phyloP scores from a whole-genome alignment of 2,329 filamentous ascomycete species.

The Colletotrichum eleusines region DNA sequence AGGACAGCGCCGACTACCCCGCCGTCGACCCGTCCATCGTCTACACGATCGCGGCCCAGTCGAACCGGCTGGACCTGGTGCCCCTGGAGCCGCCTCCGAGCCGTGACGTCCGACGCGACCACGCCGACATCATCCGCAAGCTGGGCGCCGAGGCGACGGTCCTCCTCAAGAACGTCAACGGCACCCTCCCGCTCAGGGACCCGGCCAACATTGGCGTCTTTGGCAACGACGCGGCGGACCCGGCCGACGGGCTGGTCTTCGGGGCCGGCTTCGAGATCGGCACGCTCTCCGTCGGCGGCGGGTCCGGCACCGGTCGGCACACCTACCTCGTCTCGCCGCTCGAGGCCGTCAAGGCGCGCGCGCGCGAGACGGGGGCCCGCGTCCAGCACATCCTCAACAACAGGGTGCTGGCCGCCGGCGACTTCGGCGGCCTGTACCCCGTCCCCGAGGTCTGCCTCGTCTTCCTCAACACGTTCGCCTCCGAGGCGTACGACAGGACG shows the following conservation, averaged over 20 bases:
- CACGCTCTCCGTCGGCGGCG: slow-evolving; percentile 76
- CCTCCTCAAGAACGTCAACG: slow-evolving; percentile 73
- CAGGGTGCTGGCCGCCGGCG: slow-evolving; percentile 55
- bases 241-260: slow-evolving; percentile 25
- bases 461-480: slow-evolving; percentile 75
- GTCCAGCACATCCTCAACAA: slow-evolving; percentile 64
- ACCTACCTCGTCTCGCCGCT: slow-evolving; percentile 75
- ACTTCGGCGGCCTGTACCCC: slow-evolving; percentile 65
- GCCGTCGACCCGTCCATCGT: slow-evolving; percentile 43
- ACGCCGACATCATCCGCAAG: slow-evolving; percentile 71
- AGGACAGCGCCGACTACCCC: slow-evolving; percentile 62
- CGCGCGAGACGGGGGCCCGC: slow-evolving; percentile 62
- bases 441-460: slow-evolving; percentile 75
- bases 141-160: slow-evolving; percentile 69
- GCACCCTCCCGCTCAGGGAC: slow-evolving; percentile 67
- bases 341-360: slow-evolving; percentile 73
- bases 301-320: slow-evolving; percentile 70
- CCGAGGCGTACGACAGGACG: slow-evolving; percentile 71
- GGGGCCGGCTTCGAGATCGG: slow-evolving; percentile 68
- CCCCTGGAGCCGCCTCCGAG: slow-evolving; percentile 57
- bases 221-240: slow-evolving; percentile 73
- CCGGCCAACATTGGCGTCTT: slow-evolving; percentile 69
- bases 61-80: slow-evolving; percentile 21
- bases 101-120: slow-evolving; percentile 67
- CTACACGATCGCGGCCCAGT: slow-evolving; percentile 30